Conservation (phyloP, 2,329 filamentous ascomycete genomes). For the Fusarium hostae region DNA sequence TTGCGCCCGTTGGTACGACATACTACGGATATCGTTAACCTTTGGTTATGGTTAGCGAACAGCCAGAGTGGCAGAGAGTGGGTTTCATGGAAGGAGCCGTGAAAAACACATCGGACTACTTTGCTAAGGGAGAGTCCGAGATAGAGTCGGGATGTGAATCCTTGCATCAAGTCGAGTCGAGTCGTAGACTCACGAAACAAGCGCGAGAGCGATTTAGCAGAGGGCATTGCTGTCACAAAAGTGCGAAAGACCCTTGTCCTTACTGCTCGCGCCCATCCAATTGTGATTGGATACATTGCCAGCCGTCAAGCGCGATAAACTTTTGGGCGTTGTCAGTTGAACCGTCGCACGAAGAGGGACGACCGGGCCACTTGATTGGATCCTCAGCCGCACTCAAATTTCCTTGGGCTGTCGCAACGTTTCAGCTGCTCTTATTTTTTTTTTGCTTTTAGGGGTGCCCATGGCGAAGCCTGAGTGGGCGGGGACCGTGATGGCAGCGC, state of each 20-base stretch:
- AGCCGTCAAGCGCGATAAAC: constrained; percentile 29
- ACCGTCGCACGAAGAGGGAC: constrained; percentile 7
- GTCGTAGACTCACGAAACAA: constrained; percentile 28
- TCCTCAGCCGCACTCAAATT: constrained; percentile 24
- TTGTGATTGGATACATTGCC: constrained; percentile 10
- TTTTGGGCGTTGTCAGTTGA: not conserved
- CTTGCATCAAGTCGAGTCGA: not conserved
- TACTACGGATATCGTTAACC: not conserved
- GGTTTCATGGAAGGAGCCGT: not conserved
- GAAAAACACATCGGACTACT: not conserved
- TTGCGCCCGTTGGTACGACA: not conserved
- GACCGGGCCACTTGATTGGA: constrained; percentile 22
- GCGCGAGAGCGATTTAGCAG: constrained; percentile 13
- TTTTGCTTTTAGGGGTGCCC: not conserved
- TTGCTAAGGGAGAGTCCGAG: constrained; percentile 7
- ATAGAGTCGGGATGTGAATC: constrained; percentile 8
- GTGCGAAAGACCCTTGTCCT: constrained; percentile 6
- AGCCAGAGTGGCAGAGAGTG: not conserved
- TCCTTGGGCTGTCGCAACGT: constrained; percentile 22
- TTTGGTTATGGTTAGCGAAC: not conserved
- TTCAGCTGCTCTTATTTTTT: constrained; percentile 17
- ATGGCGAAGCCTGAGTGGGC: constrained; percentile 11
- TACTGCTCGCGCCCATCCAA: not conserved
- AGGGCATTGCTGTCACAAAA: constrained; percentile 1
- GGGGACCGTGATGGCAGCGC: not conserved